These are phyloP conservation scores for Cairneyella variabilis DNA, from an alignment of 495 filamentous ascomycete genomes.

Conservation along the genomic window DNA sequence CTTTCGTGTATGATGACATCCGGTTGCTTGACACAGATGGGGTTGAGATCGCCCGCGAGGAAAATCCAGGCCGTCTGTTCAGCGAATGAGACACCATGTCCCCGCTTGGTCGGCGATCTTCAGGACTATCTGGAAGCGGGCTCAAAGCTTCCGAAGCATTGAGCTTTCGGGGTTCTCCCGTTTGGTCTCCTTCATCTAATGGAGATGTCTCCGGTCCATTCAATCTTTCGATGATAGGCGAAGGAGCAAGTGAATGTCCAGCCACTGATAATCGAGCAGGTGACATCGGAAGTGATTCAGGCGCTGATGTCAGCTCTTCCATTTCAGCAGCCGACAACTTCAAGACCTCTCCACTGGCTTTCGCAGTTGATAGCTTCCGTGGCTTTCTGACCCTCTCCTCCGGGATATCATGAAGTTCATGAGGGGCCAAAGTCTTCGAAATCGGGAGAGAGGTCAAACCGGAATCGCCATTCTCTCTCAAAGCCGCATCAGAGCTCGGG, in stretches of 20 bases:
- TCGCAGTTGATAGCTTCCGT: slow-evolving; percentile 15
- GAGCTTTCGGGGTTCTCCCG: neutral
- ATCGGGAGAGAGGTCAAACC: slow-evolving; percentile 5
- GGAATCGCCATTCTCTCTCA: slow-evolving; percentile 1
- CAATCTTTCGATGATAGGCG: slow-evolving; percentile 15
- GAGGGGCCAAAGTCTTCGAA: slow-evolving; percentile 14
- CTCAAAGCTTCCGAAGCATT: slow-evolving; percentile 9
- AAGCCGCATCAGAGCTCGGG: neutral
- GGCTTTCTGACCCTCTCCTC: slow-evolving; percentile 23
- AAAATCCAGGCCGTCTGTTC: slow-evolving; percentile 14
- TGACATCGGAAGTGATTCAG: slow-evolving; percentile 45
- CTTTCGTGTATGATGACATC: slow-evolving; percentile 17
- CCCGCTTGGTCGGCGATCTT: slow-evolving; percentile 12
- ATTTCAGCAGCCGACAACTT: slow-evolving; percentile 51
- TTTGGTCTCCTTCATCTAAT: neutral
- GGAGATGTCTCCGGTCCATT: neutral
- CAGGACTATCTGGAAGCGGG: neutral
- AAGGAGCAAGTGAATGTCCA: slow-evolving; percentile 12
- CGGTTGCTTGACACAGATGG: slow-evolving; percentile 10
- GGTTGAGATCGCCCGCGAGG: slow-evolving; percentile 19
- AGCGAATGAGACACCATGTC: slow-evolving; percentile 8
- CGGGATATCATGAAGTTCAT: slow-evolving; percentile 22
- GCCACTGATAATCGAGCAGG: slow-evolving; percentile 5
- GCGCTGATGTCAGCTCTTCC: slow-evolving; percentile 52
- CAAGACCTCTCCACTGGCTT: slow-evolving; percentile 34